Base-by-base conservation (phyloP, 108 stramenopile species). In the Thalassiosira profunda region DNA sequence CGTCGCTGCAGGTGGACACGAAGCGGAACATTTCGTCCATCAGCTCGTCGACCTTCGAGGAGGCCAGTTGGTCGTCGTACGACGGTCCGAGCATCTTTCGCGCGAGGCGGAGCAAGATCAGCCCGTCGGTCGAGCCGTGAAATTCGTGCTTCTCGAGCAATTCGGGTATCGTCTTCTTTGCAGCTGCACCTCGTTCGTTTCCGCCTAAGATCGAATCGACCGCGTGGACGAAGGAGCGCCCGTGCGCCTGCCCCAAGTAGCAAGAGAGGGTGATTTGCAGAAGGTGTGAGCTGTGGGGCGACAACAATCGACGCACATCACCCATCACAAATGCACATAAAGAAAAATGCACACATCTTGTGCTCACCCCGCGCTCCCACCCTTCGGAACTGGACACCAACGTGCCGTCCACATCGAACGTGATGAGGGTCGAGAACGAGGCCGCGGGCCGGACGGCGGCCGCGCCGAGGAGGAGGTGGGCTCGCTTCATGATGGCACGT, bases 111-210 rank as follows among this genome's bases (percentile, higher is more conserved):
- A 80, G 37, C 12, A 80, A 63, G 20, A 84, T 84, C 18, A 84
- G 62, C 2, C 83, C 83, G 51, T 84, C 83, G 4, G 83, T 84
- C 11, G 72, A 74, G 17, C 83, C 83, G 61, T 84, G 83, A 63
- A 67, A 84, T 34, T 76, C 63, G 15, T 69, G 61, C 0, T 56
- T 35, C 18, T 69, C 66, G 12, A 84, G 48, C 6, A 75, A 58
- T 20, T 75, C 46, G 0, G 83, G 78, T 7, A 80, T 79, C n/a
- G 78, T 64, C 12, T 41, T 58, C 11, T 25, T n/a, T 8, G 33
- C 31, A 33, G 38, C 34, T 37, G 14, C 44, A 17, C 21, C 17
- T 21, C 25, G 7, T 42, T 37, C 3, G 6, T 49, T 14, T 29
- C 21, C 33, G 14, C 60, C 49, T 7, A 84, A 51, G 18, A 84